Percentiles rank a stretch among this genome's conserved stretches.
Conservation (phyloP, 2,329 filamentous ascomycete species). For the Ophiostoma quercus region DNA sequence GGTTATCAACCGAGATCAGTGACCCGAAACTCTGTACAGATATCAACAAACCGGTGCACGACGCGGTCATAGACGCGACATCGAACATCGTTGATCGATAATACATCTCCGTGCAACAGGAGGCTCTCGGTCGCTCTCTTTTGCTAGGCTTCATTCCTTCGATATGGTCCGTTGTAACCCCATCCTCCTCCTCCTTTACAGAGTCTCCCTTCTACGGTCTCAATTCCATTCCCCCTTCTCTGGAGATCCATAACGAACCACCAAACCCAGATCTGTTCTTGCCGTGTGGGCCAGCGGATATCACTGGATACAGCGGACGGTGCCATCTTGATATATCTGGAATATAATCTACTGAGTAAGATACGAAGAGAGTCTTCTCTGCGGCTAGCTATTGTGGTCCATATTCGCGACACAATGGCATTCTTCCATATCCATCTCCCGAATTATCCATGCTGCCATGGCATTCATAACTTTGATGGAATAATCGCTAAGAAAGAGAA, state of each 20-base stretch:
- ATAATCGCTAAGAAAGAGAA: neutral
- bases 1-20: neutral
- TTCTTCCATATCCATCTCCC: neutral
- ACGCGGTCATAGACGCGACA: neutral
- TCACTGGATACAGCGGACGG: slow-evolving; percentile 1
- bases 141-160: neutral
- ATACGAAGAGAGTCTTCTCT: no score
- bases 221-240: neutral
- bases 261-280: slow-evolving; percentile 7
- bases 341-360: no score
- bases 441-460: neutral
- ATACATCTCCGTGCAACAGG: neutral
- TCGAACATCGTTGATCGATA: neutral
- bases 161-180: neutral
- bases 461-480: neutral
- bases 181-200: neutral
- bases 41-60: neutral
- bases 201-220: neutral
- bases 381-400: neutral
- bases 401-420: neutral
- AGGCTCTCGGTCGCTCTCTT: slow-evolving; percentile 10
- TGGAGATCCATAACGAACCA: slow-evolving; percentile 5
- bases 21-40: neutral
- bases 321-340: neutral
- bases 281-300: neutral